Conservation (phyloP, 345 rosid species). For the Trapa incisa region DNA sequence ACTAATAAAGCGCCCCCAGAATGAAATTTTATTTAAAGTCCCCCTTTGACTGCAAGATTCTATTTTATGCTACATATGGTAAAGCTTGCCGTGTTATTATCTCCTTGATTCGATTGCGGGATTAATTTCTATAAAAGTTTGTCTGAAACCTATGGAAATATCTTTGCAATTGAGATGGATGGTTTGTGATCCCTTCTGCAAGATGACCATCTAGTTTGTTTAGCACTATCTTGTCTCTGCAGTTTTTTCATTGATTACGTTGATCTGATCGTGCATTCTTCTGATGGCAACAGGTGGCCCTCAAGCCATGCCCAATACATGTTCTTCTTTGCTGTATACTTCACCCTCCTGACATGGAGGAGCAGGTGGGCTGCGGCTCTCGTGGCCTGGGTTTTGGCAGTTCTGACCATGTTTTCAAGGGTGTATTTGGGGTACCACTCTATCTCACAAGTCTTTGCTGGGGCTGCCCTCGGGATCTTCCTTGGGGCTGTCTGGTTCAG, state of each 20-base stretch:
- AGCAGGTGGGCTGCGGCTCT: constrained; percentile 31
- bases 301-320: constrained; percentile 87
- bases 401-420: constrained; percentile 78
- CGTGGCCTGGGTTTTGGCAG: constrained; percentile 54
- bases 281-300: constrained; percentile 37
- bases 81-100: not conserved
- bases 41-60: too few relatives aligned
- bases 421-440: constrained; percentile 90
- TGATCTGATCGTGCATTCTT: too few relatives aligned
- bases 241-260: too few relatives aligned
- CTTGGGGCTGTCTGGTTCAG: constrained; percentile 73
- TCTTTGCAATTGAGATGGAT: not conserved
- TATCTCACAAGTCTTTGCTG: constrained; percentile 76
- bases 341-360: constrained; percentile 35
- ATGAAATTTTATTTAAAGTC: not conserved
- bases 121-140: not conserved
- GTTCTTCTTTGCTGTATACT: constrained; percentile 76
- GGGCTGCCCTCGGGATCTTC: constrained; percentile 49
- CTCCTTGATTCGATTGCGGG: not conserved
- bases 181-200: too few relatives aligned
- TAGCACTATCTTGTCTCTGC: too few relatives aligned
- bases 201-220: too few relatives aligned
- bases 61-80: too few relatives aligned
- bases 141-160: not conserved
- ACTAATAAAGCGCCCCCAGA: not conserved